These are phyloP conservation scores for Fusarium sp. DNA, from an alignment of 2,329 filamentous ascomycete species.

Conservation along the genomic window DNA sequence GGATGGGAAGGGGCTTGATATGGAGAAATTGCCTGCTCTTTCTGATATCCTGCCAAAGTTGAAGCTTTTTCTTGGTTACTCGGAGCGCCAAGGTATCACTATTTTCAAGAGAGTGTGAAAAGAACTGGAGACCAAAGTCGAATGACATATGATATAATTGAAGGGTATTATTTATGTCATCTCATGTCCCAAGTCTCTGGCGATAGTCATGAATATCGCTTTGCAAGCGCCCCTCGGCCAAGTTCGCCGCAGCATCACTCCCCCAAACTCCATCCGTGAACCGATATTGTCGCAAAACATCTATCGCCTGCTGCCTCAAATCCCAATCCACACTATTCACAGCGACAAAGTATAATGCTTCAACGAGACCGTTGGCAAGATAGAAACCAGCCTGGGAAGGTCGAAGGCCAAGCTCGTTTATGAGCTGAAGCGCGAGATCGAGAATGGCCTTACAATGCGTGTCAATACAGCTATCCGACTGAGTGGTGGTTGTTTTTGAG, in stretches of 20 bases:
- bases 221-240: background rate
- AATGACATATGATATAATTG: background rate
- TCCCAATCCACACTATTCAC: background rate
- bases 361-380: background rate
- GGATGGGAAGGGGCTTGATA: background rate
- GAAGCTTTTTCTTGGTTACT: background rate
- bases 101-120: background rate
- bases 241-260: background rate
- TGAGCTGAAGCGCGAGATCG: rapidly evolving
- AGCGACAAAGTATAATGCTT: background rate
- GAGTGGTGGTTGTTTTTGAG: no score
- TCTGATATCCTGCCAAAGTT: background rate
- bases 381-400: rapidly evolving
- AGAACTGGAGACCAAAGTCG: background rate
- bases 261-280: conserved; percentile 2
- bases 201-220: background rate
- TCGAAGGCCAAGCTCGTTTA: rapidly evolving
- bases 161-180: no score
- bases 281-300: background rate
- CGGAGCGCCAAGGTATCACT: background rate
- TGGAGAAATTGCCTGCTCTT: background rate
- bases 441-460: background rate
- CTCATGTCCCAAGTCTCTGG: background rate
- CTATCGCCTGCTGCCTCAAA: background rate
- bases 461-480: rapidly evolving